These are phyloP conservation scores for Wickerhamiella australiensis DNA, from an alignment of 805 yeast species.

Conservation along the genomic window DNA sequence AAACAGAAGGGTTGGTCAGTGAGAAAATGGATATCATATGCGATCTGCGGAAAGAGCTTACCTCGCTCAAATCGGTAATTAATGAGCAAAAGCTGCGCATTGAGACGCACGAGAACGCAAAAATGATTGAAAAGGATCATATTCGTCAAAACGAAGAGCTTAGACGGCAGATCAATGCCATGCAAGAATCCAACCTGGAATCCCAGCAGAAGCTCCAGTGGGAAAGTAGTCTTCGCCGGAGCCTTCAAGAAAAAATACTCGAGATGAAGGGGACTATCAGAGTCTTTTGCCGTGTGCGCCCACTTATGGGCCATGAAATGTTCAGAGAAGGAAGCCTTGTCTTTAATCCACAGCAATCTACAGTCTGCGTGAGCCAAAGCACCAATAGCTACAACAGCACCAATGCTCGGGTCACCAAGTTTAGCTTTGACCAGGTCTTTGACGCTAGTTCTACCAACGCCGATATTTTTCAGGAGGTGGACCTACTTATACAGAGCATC, in stretches of 20 bases:
- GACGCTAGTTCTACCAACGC: slow-evolving; percentile 39
- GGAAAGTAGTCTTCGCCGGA: slow-evolving; percentile 34
- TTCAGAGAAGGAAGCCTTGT: slow-evolving; percentile 13
- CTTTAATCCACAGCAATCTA: slow-evolving; percentile 10
- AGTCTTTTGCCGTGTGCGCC: slow-evolving; percentile 79
- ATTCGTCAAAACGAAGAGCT: slow-evolving; percentile 7
- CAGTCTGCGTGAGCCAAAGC: slow-evolving; percentile 16
- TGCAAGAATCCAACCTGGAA: background rate
- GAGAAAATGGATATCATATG: background rate
- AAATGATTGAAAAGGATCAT: slow-evolving; percentile 9
- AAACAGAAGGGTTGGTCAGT: slow-evolving; percentile 4
- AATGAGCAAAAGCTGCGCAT: slow-evolving; percentile 7
- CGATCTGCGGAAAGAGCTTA: background rate
- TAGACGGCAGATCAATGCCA: background rate
- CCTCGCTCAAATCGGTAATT: background rate
- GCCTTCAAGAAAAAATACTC: slow-evolving; percentile 61
- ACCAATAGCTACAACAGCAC: slow-evolving; percentile 18
- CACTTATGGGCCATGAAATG: slow-evolving; percentile 29
- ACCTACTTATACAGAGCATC: slow-evolving; percentile 74
- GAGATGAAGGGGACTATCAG: slow-evolving; percentile 86
- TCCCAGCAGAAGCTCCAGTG: background rate
- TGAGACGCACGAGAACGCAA: slow-evolving; percentile 3
- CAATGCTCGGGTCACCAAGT: slow-evolving; percentile 26
- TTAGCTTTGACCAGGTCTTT: slow-evolving; percentile 73
- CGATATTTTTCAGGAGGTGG: slow-evolving; percentile 69